Evolutionary conservation across 2,329 filamentous ascomycete genomes (phyloP).

Genomic region (Talaromyces atroroseus): DNA sequence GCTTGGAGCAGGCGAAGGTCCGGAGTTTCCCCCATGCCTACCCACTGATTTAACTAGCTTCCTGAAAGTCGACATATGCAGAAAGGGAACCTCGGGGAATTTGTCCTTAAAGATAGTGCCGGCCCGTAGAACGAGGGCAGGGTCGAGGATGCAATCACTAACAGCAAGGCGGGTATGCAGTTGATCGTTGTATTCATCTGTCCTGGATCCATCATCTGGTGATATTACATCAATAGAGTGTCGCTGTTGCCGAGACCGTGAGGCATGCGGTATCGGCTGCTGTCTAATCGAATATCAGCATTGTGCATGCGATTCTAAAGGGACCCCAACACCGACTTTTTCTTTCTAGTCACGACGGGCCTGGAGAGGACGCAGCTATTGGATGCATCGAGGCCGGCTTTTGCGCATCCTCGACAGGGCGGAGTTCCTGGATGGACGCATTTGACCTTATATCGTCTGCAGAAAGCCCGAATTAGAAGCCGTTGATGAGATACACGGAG

Average conservation of each 20-base stretch:
- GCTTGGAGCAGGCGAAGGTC: conserved; percentile 1
- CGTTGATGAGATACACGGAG: background rate
- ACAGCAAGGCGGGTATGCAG: background rate
- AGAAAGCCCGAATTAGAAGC: background rate
- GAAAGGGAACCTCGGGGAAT: conserved; percentile 18
- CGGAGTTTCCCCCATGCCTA: conserved; percentile 1
- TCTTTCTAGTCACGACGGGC: conserved; percentile 10
- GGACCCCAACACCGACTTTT: conserved; percentile 1
- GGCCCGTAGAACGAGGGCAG: conserved; percentile 13
- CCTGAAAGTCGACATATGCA: conserved; percentile 17
- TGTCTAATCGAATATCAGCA: background rate
- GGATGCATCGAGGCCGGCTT: conserved; percentile 11
- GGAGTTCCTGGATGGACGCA: conserved; percentile 19
- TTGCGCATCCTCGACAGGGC: conserved; percentile 20
- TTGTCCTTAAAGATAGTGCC: conserved; percentile 19
- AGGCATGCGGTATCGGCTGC: background rate
- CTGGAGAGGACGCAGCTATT: conserved; percentile 15
- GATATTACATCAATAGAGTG: background rate
- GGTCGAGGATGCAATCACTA: conserved; percentile 1
- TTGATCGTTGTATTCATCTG: background rate
- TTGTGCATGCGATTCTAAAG: background rate
- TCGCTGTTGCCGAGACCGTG: background rate
- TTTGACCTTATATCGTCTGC: conserved; percentile 21
- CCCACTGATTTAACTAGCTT: conserved; percentile 11
- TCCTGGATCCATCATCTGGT: background rate